Percentiles rank a stretch among this genome's conserved stretches.
Evolutionary conservation across 2,329 filamentous ascomycete species (phyloP).

Genomic region (Microdochium bolleyi): DNA sequence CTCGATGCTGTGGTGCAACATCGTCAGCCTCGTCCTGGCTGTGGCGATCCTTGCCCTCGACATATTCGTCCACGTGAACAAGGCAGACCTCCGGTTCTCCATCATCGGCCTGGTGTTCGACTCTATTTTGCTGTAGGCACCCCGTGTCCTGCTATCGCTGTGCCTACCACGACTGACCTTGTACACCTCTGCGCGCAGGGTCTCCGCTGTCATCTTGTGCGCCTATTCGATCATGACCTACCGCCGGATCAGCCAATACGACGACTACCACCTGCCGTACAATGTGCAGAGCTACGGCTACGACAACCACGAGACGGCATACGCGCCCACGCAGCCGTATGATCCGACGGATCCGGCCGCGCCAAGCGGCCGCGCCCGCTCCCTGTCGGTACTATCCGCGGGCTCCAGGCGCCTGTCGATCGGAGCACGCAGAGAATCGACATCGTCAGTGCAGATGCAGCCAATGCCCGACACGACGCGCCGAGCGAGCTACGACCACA

Average conservation of each 20-base stretch:
- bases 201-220: conserved; percentile 32
- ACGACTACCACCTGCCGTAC: conserved; percentile 40
- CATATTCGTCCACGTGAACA: conserved; percentile 38
- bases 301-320: conserved; percentile 9
- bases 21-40: conserved; percentile 40
- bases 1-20: conserved; percentile 42
- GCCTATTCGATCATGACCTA: conserved; percentile 39
- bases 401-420: conserved; percentile 10
- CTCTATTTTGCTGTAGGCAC: conserved; percentile 36
- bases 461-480: conserved; percentile 5
- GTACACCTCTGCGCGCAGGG: conserved; percentile 15
- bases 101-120: conserved; percentile 40
- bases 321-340: not conserved
- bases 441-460: conserved; percentile 7
- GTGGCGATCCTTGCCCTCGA: conserved; percentile 40
- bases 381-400: conserved; percentile 13
- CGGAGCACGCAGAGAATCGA: conserved; percentile 6
- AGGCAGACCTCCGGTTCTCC: conserved; percentile 37
- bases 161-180: conserved; percentile 3
- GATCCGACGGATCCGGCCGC: not conserved
- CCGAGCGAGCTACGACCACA: conserved; percentile 29
- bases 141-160: not conserved
- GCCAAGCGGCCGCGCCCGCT: conserved; percentile 6
- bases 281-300: conserved; percentile 43
- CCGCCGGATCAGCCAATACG: conserved; percentile 37